Evolutionary conservation across 495 filamentous ascomycete genomes (phyloP), one percentile per base, ranked within the genome.

Genomic region (Apiosordaria backusii): DNA sequence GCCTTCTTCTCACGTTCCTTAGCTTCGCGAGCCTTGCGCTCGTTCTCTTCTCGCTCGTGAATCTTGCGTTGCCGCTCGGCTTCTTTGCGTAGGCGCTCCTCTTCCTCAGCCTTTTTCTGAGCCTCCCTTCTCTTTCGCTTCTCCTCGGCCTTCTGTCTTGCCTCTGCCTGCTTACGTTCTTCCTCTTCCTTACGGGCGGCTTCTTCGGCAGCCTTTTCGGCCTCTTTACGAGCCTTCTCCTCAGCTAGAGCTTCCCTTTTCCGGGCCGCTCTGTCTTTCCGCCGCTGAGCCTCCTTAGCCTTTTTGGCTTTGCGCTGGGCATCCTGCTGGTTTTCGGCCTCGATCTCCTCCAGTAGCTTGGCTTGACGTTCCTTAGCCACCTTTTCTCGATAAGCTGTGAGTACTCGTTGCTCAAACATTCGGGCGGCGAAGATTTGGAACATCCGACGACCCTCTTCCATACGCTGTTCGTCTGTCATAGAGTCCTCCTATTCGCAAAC

Each of bases 361-460:
- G 90, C 83, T 75, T 97, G 93, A 18, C 94, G 90, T 76, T 99
- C 93, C 68, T 88, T 86, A 18, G 95, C 91, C 13, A 98, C 93
- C 75, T 97, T 97, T 78, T 99, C 94, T 71, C 91, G 88, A 74
- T 99, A 99, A 52, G 95, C 95, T n/a, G 89, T 93, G 64, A 99
- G 84, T 10, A 99, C 95, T 68, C 95, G 84, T 76, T 98, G 96
- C 77, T 99, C 95, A 74, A 99, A 99, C 95, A 99, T 99, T 68
- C 95, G 86, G 50, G 95, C 95, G 61, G 95, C 95, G 77, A 99
- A 99, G 75, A 99, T 99, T 76, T 99, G 95, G 75, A 99, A 99
- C 95, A 99, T 99, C 66, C 95, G 84, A 60, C 96, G 86, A 59
- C 95, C 95, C 80, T 99, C 95, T 74, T 99, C 92, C 95, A 99